Evolutionary conservation across 768 basidiomycete species (phyloP), one percentile per base, ranked within the genome.

Genomic region (Tricholomella constricta): DNA sequence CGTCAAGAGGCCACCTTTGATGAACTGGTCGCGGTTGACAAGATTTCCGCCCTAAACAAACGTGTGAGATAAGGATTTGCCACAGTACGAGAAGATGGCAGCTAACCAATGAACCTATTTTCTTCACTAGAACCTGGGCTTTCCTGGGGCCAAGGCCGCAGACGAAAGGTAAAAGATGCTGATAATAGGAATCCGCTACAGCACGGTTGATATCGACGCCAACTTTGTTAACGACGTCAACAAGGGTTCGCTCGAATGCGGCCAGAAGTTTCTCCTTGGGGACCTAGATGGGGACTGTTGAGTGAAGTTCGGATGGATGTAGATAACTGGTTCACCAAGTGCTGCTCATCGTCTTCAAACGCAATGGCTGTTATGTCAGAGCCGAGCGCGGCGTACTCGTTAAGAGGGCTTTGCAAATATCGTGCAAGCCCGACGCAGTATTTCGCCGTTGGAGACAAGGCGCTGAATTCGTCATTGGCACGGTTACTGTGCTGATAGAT

Each of bases 201-300:
- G 93, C 91, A 26, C 89, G 88, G 67, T 99, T 98, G 74, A 99
- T 89, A 67, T 98, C 95, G 40, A 98, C 94, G 26, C 97, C 97
- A 55, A 95, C 87, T 64, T 85, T 85, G 71, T 95, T 98, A 51
- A 91, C 88, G 23, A 91, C 78, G 67, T 98, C 95, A 51, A 97
- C 91, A 32, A 99, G 74, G 23, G 83, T 86, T 35, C 91, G 85
- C 68, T 99, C 97, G 35, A 97, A 82, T 0, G 86, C 83, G 5
- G 77, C 69, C 43, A 93, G 69, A 12, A 98, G 74, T 66, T 96
- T 97, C 62, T 97, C 95, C 56, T 74, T 78, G 0, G 95, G 86
- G 36, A 98, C 79, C 94, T 98, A 53, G n/a, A 19, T 27, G 15
- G 4, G 14, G 34, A 19, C 43, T 10, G 37, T 14, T 40, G 35